Conservation (phyloP, 495 filamentous ascomycete genomes). For the Xylaria cubensis region DNA sequence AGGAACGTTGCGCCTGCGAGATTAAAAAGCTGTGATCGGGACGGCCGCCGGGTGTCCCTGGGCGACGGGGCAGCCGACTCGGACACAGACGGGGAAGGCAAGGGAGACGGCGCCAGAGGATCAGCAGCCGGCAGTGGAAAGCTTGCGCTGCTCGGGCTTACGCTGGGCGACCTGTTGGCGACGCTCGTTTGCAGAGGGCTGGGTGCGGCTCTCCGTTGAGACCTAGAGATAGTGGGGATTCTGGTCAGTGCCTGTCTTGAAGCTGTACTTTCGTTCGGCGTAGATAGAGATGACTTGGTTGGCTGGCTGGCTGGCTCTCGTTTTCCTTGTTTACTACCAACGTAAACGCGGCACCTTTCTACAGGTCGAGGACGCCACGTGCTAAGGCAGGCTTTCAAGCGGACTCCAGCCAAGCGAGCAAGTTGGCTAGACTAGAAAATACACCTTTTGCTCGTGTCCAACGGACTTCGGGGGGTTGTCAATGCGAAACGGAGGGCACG, state of each 20-base stretch:
- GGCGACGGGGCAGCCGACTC: not conserved
- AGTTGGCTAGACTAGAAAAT: not conserved
- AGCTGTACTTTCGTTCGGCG: slow-evolving; percentile 16
- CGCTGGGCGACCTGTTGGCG: slow-evolving; percentile 48
- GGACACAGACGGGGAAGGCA: slow-evolving; percentile 23
- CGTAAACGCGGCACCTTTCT: slow-evolving; percentile 25
- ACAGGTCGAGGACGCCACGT: slow-evolving; percentile 22
- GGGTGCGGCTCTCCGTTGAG: slow-evolving; percentile 46
- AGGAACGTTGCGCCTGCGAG: slow-evolving; percentile 24
- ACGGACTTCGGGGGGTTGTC: slow-evolving; percentile 2
- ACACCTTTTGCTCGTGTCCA: slow-evolving; percentile 14
- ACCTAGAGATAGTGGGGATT: slow-evolving; percentile 49
- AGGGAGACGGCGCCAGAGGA: slow-evolving; percentile 36
- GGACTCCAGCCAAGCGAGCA: slow-evolving; percentile 13
- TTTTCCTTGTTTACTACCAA: not conserved
- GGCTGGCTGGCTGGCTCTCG: slow-evolving; percentile 16
- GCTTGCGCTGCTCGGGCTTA: slow-evolving; percentile 47
- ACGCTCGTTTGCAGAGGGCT: slow-evolving; percentile 52
- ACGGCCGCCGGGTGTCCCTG: slow-evolving; percentile 14
- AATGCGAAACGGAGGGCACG: slow-evolving; percentile 21
- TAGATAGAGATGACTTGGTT: not conserved
- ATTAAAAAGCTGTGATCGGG: slow-evolving; percentile 9
- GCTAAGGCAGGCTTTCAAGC: slow-evolving; percentile 19
- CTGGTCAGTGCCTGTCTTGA: slow-evolving; percentile 43
- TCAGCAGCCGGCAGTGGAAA: slow-evolving; percentile 42